A percentile compares a stretch with the other conserved stretches of the same genome.
Evolutionary conservation across 768 basidiomycete species (phyloP).

Genomic region (Cubamyces lactineus): DNA sequence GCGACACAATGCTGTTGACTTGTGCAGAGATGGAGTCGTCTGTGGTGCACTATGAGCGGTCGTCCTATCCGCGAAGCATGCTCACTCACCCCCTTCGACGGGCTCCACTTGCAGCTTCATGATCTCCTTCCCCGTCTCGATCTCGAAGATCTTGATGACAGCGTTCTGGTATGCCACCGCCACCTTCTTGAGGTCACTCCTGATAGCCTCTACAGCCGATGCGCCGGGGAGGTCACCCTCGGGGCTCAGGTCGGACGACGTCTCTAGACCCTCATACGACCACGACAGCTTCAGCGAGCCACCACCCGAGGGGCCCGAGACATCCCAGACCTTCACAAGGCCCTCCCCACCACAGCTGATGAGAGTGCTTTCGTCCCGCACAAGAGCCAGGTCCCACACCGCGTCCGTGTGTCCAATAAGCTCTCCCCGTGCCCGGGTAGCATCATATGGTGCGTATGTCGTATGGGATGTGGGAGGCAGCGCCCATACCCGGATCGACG

Average conservation of each 20-base stretch:
- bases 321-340: constrained; percentile 91
- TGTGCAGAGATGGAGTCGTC: constrained; percentile 80
- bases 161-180: constrained; percentile 91
- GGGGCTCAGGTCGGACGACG: constrained; percentile 41
- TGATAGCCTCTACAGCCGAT: constrained; percentile 82
- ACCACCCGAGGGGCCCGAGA: constrained; percentile 65
- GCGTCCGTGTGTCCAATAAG: constrained; percentile 94
- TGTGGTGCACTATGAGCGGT: constrained; percentile 1
- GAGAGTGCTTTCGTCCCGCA: constrained; percentile 80
- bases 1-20: constrained; percentile 84
- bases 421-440: constrained; percentile 72
- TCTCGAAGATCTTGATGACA: constrained; percentile 87
- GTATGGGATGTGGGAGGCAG: constrained; percentile 77
- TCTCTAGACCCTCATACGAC: constrained; percentile 75
- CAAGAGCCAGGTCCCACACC: constrained; percentile 92
- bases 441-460: constrained; percentile 91
- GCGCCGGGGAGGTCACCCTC: constrained; percentile 65
- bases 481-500: constrained; percentile 90
- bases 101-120: constrained; percentile 61
- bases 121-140: constrained; percentile 84
- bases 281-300: constrained; percentile 75
- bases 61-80: not conserved
- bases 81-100: constrained; percentile 52
- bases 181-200: constrained; percentile 81
- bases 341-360: constrained; percentile 94